Evolutionary conservation across 495 filamentous ascomycete genomes (phyloP).

Genomic region (Pyrenopolyporus hunteri): DNA sequence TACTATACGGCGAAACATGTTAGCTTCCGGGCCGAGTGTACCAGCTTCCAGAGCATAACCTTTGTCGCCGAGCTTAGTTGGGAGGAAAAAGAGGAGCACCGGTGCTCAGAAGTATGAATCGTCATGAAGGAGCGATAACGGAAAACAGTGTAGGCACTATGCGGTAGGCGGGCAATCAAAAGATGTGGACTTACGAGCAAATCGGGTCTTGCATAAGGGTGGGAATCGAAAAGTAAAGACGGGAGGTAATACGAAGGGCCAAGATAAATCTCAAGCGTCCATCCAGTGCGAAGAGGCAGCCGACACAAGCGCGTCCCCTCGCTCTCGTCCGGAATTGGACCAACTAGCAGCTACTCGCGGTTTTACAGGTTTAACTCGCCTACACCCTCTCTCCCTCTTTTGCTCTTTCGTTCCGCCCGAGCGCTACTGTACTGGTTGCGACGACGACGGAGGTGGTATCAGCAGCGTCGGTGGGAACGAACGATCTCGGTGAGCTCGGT

Average conservation of each 20-base stretch:
- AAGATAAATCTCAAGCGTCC: conserved; percentile 28
- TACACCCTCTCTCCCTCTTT: conserved; percentile 24
- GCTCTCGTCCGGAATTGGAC: conserved; percentile 13
- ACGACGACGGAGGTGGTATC: conserved; percentile 14
- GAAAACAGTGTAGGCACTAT: conserved; percentile 22
- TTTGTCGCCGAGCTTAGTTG: background rate
- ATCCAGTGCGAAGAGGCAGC: conserved; percentile 17
- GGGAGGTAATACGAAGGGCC: conserved; percentile 28
- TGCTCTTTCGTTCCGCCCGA: no score
- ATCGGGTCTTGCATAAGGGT: conserved; percentile 40
- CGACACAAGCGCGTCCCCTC: conserved; percentile 30
- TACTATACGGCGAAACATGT: conserved; percentile 55
- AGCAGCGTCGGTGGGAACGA: conserved; percentile 10
- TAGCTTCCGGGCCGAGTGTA: conserved; percentile 34
- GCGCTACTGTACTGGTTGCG: conserved; percentile 18
- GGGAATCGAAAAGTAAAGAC: conserved; percentile 19
- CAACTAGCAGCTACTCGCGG: conserved; percentile 15
- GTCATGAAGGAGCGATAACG: conserved; percentile 13
- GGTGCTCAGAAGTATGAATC: conserved; percentile 6
- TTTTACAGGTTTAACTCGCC: conserved; percentile 28
- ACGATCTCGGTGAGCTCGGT: conserved; percentile 20
- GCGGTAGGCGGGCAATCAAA: conserved; percentile 25
- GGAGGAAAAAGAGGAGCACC: background rate
- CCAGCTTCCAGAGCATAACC: conserved; percentile 5
- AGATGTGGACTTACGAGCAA: conserved; percentile 36